Conservation (phyloP, 2,329 filamentous ascomycete species). For the Hirsutella minnesotensis region DNA sequence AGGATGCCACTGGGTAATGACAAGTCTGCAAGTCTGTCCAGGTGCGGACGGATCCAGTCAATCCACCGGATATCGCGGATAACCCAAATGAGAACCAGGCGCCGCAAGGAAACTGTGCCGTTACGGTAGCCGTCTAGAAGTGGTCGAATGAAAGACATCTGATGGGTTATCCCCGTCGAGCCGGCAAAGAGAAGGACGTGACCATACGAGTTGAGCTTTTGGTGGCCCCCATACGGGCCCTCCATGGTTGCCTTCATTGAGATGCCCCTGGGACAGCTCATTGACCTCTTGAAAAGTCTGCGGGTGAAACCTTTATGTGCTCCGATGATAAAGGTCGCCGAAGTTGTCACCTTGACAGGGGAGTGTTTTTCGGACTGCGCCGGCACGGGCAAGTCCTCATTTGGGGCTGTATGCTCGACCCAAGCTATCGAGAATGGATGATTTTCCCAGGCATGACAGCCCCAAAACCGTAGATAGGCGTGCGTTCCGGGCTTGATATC, state of each 20-base stretch:
- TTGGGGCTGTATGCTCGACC: slow-evolving; percentile 46
- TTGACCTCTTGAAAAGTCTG: slow-evolving; percentile 62
- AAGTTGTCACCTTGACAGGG: slow-evolving; percentile 28
- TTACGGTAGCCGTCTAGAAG: slow-evolving; percentile 57
- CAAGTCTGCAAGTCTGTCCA: slow-evolving; percentile 62
- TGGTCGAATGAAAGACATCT: slow-evolving; percentile 76
- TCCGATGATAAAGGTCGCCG: slow-evolving; percentile 72
- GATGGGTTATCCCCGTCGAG: slow-evolving; percentile 89
- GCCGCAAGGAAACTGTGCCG: slow-evolving; percentile 66
- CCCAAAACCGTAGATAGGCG: slow-evolving; percentile 59
- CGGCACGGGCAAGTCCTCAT: slow-evolving; percentile 22
- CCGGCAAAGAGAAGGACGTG: slow-evolving; percentile 84
- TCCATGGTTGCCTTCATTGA: slow-evolving; percentile 66
- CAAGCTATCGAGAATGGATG: slow-evolving; percentile 74
- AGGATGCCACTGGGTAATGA: slow-evolving; percentile 58
- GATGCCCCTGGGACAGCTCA: slow-evolving; percentile 39
- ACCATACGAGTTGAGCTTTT: slow-evolving; percentile 82
- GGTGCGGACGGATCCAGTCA: slow-evolving; percentile 87
- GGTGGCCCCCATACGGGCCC: slow-evolving; percentile 76
- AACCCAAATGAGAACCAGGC: slow-evolving; percentile 79
- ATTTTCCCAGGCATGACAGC: slow-evolving; percentile 55
- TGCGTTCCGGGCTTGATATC: slow-evolving; percentile 59
- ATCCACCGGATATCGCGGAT: slow-evolving; percentile 80
- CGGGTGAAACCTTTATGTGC: slow-evolving; percentile 82
- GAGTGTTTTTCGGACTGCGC: slow-evolving; percentile 22